Evolutionary conservation across 495 filamentous ascomycete genomes (phyloP).

Genomic region (Talaromyces thailandensis): DNA sequence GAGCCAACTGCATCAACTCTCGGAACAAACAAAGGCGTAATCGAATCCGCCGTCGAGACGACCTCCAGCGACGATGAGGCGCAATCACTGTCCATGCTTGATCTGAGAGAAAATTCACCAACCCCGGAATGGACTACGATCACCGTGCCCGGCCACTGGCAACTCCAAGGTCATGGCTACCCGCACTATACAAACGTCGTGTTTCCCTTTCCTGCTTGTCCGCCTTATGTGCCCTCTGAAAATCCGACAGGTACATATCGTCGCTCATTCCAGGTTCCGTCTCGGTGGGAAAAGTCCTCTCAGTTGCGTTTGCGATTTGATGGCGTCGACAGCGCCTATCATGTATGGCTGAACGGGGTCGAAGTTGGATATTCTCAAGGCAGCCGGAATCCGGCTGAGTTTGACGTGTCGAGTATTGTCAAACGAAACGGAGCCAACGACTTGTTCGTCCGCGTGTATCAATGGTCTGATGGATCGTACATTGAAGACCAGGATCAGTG

Average conservation of each 20-base stretch:
- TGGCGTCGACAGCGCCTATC: constrained; percentile 58
- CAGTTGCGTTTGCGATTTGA: constrained; percentile 56
- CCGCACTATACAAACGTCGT: constrained; percentile 58
- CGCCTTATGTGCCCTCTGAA: constrained; percentile 47
- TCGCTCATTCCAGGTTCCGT: constrained; percentile 40
- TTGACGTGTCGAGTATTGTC: constrained; percentile 44
- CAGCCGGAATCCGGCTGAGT: constrained; percentile 53
- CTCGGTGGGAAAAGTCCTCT: constrained; percentile 23
- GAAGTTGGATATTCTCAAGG: constrained; percentile 59
- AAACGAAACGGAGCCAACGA: constrained; percentile 33
- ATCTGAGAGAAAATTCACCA: neutral
- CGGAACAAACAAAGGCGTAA: neutral
- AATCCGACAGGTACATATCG: constrained; percentile 58
- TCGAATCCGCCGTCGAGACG: constrained; percentile 2
- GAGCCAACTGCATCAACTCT: constrained; percentile 15
- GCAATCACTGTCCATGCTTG: constrained; percentile 1
- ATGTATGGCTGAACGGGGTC: constrained; percentile 52
- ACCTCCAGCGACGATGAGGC: constrained; percentile 9
- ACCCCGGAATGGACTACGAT: constrained; percentile 37
- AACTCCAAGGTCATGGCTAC: constrained; percentile 54
- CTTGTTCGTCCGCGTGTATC: constrained; percentile 49
- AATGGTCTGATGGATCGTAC: constrained; percentile 54
- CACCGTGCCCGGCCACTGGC: constrained; percentile 61
- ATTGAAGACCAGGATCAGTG: constrained; percentile 58
- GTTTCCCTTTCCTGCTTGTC: constrained; percentile 52